A percentile compares a stretch with the other conserved stretches of the same genome.
Evolutionary conservation across 148 eudicot species (phyloP).

Genomic region (Linanthus parryae): DNA sequence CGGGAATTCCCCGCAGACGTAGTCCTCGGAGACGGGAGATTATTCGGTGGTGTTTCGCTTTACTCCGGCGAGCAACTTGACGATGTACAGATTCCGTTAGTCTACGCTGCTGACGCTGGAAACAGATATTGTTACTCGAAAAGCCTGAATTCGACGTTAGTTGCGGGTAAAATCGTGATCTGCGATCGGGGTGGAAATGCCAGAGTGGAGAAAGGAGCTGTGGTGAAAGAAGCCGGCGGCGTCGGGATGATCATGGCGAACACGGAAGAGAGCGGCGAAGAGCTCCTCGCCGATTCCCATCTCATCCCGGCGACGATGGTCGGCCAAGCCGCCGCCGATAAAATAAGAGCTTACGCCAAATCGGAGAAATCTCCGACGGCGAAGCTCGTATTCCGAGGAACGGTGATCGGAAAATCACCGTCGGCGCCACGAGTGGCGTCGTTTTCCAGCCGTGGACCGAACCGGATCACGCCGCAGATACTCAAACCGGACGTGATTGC

Average conservation of each 20-base stretch:
- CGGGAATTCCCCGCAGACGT: constrained; percentile 28
- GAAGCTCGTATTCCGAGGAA: constrained; percentile 25
- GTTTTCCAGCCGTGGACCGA: constrained; percentile 20
- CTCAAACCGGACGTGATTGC: constrained; percentile 40
- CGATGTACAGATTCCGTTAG: background rate
- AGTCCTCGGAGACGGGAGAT: constrained; percentile 19
- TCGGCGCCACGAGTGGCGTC: constrained; percentile 38
- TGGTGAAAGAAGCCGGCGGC: constrained; percentile 20
- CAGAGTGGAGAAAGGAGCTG: constrained; percentile 1
- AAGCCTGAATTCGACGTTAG: background rate
- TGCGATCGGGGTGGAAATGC: constrained; percentile 16
- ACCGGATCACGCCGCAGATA: background rate
- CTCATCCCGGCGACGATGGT: constrained; percentile 21
- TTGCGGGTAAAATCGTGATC: constrained; percentile 17
- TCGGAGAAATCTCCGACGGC: constrained; percentile 18
- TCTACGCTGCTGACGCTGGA: constrained; percentile 4
- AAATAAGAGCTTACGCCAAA: constrained; percentile 12
- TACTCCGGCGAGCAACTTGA: constrained; percentile 10
- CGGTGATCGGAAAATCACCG: constrained; percentile 24
- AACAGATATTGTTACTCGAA: constrained; percentile 4
- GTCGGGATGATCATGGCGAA: constrained; percentile 19
- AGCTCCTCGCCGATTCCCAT: constrained; percentile 8
- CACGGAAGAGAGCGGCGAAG: constrained; percentile 15
- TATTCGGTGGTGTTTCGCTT: constrained; percentile 25
- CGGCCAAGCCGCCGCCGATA: constrained; percentile 13